Base-by-base conservation (phyloP, 2,329 filamentous ascomycete species). In the Talaromyces funiculosus region DNA sequence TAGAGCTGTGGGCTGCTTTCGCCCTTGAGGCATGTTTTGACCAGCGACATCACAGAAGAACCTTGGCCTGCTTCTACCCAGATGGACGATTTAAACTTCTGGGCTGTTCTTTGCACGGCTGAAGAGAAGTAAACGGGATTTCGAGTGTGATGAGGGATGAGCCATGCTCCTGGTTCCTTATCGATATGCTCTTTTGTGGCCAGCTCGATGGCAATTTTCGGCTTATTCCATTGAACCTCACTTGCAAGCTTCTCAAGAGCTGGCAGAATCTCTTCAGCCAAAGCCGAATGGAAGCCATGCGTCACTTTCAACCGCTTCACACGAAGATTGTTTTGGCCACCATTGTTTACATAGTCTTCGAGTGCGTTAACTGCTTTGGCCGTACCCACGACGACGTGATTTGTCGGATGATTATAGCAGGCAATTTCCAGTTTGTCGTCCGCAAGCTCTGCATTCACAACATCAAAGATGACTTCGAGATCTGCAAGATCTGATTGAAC, bases 201-300 rank as follows among this genome's bases (percentile, higher is more conserved):
- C 37, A 61, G 56, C 59, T 72, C 66, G 33, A 59, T 53, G 12
- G 43, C 43, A 24, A 59, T 59, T 22, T 2, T 42, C 18, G 56
- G 56, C 24, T 51, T 53, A 22, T 42, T 38, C 56, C 56, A 59
- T 53, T 33, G 31, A 31, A 59, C 16, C 18, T 29, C 47, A 24
- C 37, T 51, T 12, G 56, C 56, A 3, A 74, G 29, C 0, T 62
- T 20, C 16, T 67, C 64, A 1, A 78, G 66, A 0, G 60, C 37
- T 1, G 51, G 18, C 4, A 73, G 45, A 1, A 81, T 53, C 0
- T 62, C 47, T 0, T 81, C 78, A 0, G 77, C 73, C 0, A 82
- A 67, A 0, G 56, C 43, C 0, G 75, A 82, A 64, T 82, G 80
- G 64, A 81, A 82, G 0, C 76, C 80, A 60, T 82, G 73, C 0